Evolutionary conservation across 352 stramenopile genomes (phyloP).

Genomic region (Blastocystis sp.): DNA sequence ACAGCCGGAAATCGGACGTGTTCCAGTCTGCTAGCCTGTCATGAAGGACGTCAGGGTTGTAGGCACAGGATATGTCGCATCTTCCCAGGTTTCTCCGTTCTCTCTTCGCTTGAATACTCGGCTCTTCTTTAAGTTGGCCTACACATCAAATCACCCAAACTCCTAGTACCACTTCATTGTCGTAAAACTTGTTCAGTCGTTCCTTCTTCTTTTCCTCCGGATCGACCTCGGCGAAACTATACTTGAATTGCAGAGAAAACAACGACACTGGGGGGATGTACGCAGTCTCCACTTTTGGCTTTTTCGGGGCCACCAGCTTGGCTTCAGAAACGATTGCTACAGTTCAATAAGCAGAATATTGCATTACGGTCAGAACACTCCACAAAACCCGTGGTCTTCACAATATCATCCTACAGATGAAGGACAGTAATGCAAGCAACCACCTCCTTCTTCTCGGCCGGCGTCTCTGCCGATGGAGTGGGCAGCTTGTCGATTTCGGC

Average conservation of each 20-base stretch:
- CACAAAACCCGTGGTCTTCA: constrained; percentile 31
- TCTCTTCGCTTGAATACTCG: constrained; percentile 6
- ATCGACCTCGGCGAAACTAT: constrained; percentile 56
- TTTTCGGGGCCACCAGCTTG: background rate
- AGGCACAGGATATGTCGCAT: constrained; percentile 54
- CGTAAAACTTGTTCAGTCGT: constrained; percentile 52
- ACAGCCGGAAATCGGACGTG: constrained; percentile 59
- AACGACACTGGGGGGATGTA: constrained; percentile 49
- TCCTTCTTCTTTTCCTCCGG: constrained; percentile 62
- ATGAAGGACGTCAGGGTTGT: constrained; percentile 5
- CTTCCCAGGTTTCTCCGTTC: constrained; percentile 57
- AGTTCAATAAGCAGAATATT: background rate
- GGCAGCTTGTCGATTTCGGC: constrained; percentile 57
- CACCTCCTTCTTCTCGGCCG: background rate
- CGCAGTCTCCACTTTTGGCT: constrained; percentile 37
- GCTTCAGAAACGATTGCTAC: constrained; percentile 40
- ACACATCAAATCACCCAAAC: background rate
- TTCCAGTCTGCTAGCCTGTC: constrained; percentile 41
- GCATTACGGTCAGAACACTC: constrained; percentile 52
- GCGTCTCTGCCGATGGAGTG: background rate
- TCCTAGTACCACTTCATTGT: constrained; percentile 58
- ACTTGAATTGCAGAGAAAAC: background rate
- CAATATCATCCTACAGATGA: constrained; percentile 18
- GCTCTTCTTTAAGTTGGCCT: constrained; percentile 53
- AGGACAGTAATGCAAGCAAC: background rate